These are phyloP conservation scores for Ophiostoma tasmaniense DNA, from an alignment of 2,329 filamentous ascomycete genomes.

Conservation along the genomic window DNA sequence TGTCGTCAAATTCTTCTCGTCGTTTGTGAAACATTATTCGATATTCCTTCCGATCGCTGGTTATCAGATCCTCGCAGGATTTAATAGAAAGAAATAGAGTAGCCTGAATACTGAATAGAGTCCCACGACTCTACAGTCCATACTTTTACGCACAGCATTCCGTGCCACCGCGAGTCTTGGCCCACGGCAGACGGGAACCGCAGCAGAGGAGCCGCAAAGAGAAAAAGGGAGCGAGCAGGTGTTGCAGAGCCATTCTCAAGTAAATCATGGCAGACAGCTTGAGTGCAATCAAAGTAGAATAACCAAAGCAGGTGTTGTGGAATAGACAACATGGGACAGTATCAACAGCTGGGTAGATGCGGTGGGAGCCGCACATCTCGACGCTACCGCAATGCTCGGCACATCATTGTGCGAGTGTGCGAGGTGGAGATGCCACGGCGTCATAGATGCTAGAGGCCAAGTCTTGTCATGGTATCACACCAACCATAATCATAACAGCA, in stretches of 20 bases:
- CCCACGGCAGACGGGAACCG: not conserved
- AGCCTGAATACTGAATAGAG: too few species aligned
- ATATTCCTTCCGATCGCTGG: not conserved
- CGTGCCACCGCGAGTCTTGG: not conserved
- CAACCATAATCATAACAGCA: too few species aligned
- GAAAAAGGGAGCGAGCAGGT: too few species aligned
- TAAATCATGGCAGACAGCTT: too few species aligned
- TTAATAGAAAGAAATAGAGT: too few species aligned
- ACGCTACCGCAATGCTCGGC: not conserved
- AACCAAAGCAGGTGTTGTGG: not conserved
- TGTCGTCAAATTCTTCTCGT: not conserved
- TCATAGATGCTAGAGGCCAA: not conserved
- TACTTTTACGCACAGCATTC: not conserved
- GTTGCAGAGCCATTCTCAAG: too few species aligned
- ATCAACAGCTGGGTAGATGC: too few species aligned
- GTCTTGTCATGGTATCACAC: too few species aligned
- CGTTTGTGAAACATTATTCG: not conserved
- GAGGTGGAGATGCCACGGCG: not conserved
- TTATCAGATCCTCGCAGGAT: not conserved
- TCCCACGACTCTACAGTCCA: not conserved
- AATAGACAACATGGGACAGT: too few species aligned
- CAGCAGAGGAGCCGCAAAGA: conserved; percentile 1
- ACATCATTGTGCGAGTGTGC: not conserved
- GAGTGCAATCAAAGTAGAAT: too few species aligned
- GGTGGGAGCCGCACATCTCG: too few species aligned